phyloP scores from a whole-genome alignment of 2,329 filamentous ascomycete species.

The Trichoderma citrinoviride region DNA sequence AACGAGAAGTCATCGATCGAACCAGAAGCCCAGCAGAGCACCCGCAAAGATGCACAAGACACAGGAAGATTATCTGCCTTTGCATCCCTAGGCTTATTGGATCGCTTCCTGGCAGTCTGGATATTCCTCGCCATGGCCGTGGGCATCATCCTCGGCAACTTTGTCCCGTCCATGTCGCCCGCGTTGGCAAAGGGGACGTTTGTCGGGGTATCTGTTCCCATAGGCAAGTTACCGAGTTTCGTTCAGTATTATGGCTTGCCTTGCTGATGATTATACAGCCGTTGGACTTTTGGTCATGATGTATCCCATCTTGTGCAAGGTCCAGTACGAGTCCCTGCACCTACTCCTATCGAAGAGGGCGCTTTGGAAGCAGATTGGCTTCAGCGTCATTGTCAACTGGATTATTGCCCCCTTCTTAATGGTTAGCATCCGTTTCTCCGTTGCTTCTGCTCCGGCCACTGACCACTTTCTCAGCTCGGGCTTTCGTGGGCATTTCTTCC shows the following conservation, averaged over 20 bases:
- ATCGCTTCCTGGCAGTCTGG: slow-evolving; percentile 66
- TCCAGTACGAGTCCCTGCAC: slow-evolving; percentile 73
- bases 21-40: neutral
- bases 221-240: slow-evolving; percentile 45
- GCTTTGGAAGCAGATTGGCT: slow-evolving; percentile 76
- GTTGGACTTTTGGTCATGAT: slow-evolving; percentile 86
- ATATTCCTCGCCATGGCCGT: slow-evolving; percentile 76
- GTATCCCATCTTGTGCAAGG: slow-evolving; percentile 89
- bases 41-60: neutral
- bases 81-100: slow-evolving; percentile 57
- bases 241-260: neutral
- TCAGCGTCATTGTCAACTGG: slow-evolving; percentile 80
- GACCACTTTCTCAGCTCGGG: slow-evolving; percentile 49
- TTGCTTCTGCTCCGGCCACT: neutral
- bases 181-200: slow-evolving; percentile 69
- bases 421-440: slow-evolving; percentile 45
- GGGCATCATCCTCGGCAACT: slow-evolving; percentile 74
- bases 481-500: slow-evolving; percentile 68
- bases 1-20: neutral
- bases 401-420: slow-evolving; percentile 78
- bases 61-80: slow-evolving; percentile 40
- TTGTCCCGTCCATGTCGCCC: slow-evolving; percentile 60
- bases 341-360: slow-evolving; percentile 57
- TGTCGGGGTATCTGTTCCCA: slow-evolving; percentile 65
- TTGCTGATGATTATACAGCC: slow-evolving; percentile 44